Base-by-base conservation (phyloP, 2,329 filamentous ascomycete species). In the Aspergillus ruber region DNA sequence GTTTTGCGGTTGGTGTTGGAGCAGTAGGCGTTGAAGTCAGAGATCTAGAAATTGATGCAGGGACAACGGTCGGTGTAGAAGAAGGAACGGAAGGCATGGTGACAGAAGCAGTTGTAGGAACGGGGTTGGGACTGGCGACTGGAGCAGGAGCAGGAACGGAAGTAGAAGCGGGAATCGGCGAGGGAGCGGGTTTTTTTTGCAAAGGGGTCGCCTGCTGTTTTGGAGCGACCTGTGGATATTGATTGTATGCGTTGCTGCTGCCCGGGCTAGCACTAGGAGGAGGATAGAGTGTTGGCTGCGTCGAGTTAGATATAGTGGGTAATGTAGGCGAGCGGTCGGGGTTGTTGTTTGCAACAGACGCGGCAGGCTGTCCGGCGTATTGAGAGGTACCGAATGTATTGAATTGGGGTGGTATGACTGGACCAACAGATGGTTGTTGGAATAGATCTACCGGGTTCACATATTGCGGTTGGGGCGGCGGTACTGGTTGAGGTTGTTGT, bases 361-460 rank as follows among this genome's bases (percentile, higher is more conserved):
- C 42, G n/a, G 54, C 48, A 45, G 57, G 50, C 48, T 52, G 49
- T 23, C 58, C 58, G 46, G 51, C 56, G 61, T 64, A 68, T 42
- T 68, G 66, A 15, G 66, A 51, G 12, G 59, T 21, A 18, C 47
- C 49, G 43, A 17, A 12, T 9, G 57, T 54, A 13, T 43, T 53
- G 45, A 59, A 64, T 39, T 57, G 59, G 13, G 62, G 58, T 18
- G 63, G 56, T 27, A 65, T 59, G 25, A 56, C 54, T 23, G 63
- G 51, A 29, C 61, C 63, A 9, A 65, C 48, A 13, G 61, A 61
- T 1, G 62, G 59, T 38, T 65, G 61, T 17, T 67, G 57, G 47
- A 69, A 70, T 3, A 66, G 51, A 51, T 66, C 56, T 25, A 65
- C 59, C 5, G 65, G 66, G 27, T 68, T 69, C 27, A 67, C 62